These are phyloP conservation scores for Trichocladium uniseriatum DNA, from an alignment of 495 filamentous ascomycete species.

Conservation along the genomic window DNA sequence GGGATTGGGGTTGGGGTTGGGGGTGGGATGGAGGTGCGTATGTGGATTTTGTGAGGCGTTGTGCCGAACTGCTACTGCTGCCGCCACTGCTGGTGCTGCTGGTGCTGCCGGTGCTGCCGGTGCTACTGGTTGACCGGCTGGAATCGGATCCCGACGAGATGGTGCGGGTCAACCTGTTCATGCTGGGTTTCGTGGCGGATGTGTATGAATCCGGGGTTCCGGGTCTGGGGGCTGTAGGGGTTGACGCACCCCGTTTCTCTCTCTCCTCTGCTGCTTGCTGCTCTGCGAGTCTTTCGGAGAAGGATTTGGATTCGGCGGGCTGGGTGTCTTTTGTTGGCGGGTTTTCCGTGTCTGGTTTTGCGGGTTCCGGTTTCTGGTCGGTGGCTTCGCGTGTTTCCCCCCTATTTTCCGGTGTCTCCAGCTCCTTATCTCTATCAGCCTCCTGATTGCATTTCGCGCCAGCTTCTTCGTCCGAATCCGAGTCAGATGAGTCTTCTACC, in stretches of 20 bases:
- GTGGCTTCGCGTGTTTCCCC: background rate
- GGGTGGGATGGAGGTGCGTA: too few relatives aligned
- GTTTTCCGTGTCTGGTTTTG: background rate
- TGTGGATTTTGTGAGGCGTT: background rate
- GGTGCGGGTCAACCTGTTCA: background rate
- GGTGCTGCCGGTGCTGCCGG: background rate
- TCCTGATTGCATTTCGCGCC: conserved; percentile 1
- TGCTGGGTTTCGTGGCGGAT: background rate
- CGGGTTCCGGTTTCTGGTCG: background rate
- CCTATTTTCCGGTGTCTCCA: background rate
- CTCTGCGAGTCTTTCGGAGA: background rate
- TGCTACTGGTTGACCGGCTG: background rate
- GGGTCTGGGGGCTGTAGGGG: background rate
- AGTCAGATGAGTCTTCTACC: conserved; percentile 5
- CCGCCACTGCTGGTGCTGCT: background rate
- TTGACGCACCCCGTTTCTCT: background rate
- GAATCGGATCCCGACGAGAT: background rate
- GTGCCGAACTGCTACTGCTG: background rate
- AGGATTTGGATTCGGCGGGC: background rate
- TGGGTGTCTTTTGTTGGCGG: too few relatives aligned
- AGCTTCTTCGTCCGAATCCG: conserved; percentile 3
- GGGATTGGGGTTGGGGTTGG: background rate
- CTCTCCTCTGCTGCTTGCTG: background rate
- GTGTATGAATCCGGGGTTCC: background rate
- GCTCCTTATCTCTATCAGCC: background rate